Base-by-base conservation (phyloP, 768 basidiomycete species). In the Dioszegia aurantiaca region DNA sequence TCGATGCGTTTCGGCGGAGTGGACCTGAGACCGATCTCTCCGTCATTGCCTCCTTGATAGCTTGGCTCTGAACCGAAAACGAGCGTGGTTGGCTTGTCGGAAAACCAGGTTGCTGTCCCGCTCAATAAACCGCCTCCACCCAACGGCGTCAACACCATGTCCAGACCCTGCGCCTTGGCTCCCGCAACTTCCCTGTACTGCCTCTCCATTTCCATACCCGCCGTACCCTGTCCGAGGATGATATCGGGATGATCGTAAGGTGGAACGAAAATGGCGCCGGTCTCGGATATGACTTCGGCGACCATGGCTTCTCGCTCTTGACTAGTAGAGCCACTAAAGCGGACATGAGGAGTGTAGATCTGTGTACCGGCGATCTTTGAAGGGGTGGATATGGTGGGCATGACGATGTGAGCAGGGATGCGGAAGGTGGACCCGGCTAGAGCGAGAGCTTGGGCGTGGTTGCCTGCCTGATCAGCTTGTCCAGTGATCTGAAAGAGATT, bases 361-460 rank as follows among this genome's bases (percentile, higher is more conserved):
- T 55, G 60, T 10, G 69, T 67, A 9, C 68, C 71, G 33, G 66
- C 61, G 49, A 73, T 66, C 36, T 73, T 73, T 23, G 64, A 60
- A 2, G 66, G 61, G 4, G 71, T 65, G 0, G 68, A 66, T 24
- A 64, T 70, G 49, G 58, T 58, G 4, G 71, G 71, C 63, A 68
- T 68, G 57, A 73, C 69, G 30, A 73, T 70, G 41, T 73, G 56
- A 4, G 67, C 60, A 17, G 71, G 68, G 31, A 73, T 63, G 12
- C 24, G 19, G 39, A 61, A 64, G 12, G 55, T 43, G 2, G 55
- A 60, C 10, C 68, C 66, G 23, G 68, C 68, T 17, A 73, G 57
- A 5, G 71, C 67, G 21, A 73, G 64, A 1, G 68, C 69, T 53
- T 68, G 68, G 9, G 71, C 68, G 48, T 73, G 71, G 48, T 73